These are phyloP conservation scores for Dacryopinax spathularia DNA, from an alignment of 768 basidiomycete species.

Conservation along the genomic window DNA sequence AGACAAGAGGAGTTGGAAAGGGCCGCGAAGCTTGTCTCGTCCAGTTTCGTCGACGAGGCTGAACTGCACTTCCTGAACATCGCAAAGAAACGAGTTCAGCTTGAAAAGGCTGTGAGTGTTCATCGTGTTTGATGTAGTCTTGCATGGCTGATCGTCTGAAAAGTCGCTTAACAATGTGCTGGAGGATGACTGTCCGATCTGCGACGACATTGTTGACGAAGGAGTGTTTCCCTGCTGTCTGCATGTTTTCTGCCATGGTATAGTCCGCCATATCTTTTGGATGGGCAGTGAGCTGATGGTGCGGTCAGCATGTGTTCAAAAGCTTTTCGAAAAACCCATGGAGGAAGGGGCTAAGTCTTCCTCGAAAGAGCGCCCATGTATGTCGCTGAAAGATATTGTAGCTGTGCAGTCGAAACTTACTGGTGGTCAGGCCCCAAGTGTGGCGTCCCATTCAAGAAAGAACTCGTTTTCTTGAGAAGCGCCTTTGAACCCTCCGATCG, in stretches of 20 bases:
- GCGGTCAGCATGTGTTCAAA: not conserved
- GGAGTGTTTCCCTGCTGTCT: slow-evolving; percentile 45
- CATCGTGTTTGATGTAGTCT: not conserved
- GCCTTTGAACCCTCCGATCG: not conserved
- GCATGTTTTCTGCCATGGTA: slow-evolving; percentile 29
- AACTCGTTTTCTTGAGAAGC: not conserved
- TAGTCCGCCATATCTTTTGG: not conserved
- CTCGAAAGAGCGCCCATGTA: not conserved
- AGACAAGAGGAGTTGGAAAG: not conserved
- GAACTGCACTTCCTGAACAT: not conserved
- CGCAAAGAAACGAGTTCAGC: not conserved
- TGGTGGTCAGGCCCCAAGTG: not conserved
- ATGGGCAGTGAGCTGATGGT: not conserved
- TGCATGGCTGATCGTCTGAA: not conserved
- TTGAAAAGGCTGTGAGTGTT: not conserved
- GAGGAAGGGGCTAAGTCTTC: not conserved
- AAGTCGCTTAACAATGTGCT: slow-evolving; percentile 37
- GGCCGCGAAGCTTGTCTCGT: not conserved
- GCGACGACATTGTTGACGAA: slow-evolving; percentile 42
- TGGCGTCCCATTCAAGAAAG: not conserved
- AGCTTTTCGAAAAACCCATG: not conserved
- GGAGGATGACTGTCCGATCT: slow-evolving; percentile 48
- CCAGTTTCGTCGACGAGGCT: not conserved
- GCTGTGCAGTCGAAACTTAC: not conserved
- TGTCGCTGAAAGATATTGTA: not conserved